Conservation (phyloP, 129 eudicot genomes). For the carrot (Daucus carota) region DNA sequence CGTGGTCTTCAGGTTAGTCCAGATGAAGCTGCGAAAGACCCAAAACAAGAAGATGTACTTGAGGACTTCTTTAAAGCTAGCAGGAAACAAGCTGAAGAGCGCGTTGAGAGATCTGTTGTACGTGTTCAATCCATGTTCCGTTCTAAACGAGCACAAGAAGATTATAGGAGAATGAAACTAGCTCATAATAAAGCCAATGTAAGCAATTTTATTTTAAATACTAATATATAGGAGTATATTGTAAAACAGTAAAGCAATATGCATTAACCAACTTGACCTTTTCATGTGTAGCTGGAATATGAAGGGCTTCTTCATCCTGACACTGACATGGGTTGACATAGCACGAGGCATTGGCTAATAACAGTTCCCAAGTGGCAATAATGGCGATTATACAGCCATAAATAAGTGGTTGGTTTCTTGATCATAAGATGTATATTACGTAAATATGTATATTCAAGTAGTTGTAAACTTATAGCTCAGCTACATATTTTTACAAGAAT, state of each 20-base stretch:
- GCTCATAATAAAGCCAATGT: slow-evolving; percentile 56
- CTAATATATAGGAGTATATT: background rate
- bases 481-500: background rate
- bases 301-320: slow-evolving; percentile 49
- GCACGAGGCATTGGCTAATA: background rate
- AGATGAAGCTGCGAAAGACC: slow-evolving; percentile 22
- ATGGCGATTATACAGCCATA: background rate
- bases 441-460: slow-evolving; percentile 27
- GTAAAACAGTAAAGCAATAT: background rate
- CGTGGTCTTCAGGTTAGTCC: slow-evolving; percentile 57
- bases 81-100: slow-evolving; percentile 87
- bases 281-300: slow-evolving; percentile 50
- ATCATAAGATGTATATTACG: slow-evolving; percentile 21
- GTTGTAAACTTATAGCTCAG: background rate
- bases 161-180: slow-evolving; percentile 75
- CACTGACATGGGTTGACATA: slow-evolving; percentile 33
- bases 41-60: slow-evolving; percentile 29
- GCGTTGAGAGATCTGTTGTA: slow-evolving; percentile 94
- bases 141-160: slow-evolving; percentile 81
- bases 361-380: background rate
- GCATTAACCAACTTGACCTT: slow-evolving; percentile 4
- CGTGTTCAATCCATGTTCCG: slow-evolving; percentile 95
- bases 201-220: background rate
- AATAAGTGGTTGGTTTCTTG: slow-evolving; percentile 6
- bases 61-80: slow-evolving; percentile 88